Evolutionary conservation across 2,329 filamentous ascomycete genomes (phyloP).

Genomic region (Ophiostoma sp.): DNA sequence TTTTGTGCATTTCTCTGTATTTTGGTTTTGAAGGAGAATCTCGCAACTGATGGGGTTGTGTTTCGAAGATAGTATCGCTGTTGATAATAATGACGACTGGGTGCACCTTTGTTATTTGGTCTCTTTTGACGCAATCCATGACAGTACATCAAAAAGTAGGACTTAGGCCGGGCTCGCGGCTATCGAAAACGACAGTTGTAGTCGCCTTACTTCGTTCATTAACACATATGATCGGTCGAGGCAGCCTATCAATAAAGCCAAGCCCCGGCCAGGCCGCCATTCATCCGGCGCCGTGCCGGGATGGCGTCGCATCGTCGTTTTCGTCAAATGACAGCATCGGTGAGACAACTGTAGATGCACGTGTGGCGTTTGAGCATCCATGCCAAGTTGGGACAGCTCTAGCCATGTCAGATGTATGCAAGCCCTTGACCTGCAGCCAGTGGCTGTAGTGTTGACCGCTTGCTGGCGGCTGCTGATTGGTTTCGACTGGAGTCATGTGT

Average conservation of each 20-base stretch:
- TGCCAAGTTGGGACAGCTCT: not conserved
- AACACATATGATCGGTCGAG: too few relatives aligned
- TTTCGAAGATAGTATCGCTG: too few relatives aligned
- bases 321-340: not conserved
- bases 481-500: not conserved
- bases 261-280: not conserved
- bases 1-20: not conserved
- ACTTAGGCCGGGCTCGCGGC: too few relatives aligned
- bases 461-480: not conserved
- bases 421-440: not conserved
- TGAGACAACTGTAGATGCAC: not conserved
- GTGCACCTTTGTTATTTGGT: too few relatives aligned
- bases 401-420: not conserved
- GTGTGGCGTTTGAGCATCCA: conserved; percentile 6
- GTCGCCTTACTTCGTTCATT: too few relatives aligned
- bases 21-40: too few relatives aligned
- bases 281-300: not conserved
- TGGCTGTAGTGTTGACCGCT: not conserved
- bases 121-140: too few relatives aligned
- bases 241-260: not conserved
- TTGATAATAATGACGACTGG: too few relatives aligned
- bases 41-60: too few relatives aligned
- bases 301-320: not conserved
- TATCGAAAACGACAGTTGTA: too few relatives aligned
- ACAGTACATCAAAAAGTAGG: too few relatives aligned